phyloP scores from a whole-genome alignment of 306 rosid species.

The Hippophae gyantsensis region DNA sequence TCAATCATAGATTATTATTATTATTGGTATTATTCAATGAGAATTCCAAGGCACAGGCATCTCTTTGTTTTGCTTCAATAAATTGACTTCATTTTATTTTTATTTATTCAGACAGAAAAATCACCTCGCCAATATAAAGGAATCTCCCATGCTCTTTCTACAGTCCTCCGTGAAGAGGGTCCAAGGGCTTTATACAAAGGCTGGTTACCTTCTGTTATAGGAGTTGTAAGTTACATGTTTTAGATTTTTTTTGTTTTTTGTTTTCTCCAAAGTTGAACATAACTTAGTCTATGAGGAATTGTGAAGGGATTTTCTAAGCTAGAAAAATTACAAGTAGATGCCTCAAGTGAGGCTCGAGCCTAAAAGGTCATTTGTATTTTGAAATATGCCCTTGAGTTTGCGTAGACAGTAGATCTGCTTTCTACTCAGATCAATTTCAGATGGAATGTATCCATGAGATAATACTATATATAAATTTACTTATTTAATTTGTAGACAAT shows the following conservation, averaged over 20 bases:
- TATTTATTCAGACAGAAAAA: conserved; percentile 33
- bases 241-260: neutral
- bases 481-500: neutral
- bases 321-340: no score
- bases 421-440: neutral
- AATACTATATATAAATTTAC: neutral
- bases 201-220: conserved; percentile 68
- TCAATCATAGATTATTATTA: conserved; percentile 5
- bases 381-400: neutral
- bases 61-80: neutral
- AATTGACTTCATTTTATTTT: conserved; percentile 8
- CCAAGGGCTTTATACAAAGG: conserved; percentile 56
- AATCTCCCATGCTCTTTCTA: conserved; percentile 52
- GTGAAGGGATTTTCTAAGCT: no score
- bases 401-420: neutral
- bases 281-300: no score
- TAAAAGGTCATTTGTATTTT: neutral
- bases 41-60: neutral
- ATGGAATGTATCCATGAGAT: neutral
- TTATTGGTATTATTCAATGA: neutral
- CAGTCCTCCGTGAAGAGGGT: conserved; percentile 62
- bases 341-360: no score
- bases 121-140: conserved; percentile 57
- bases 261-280: no score
- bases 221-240: conserved; percentile 46